Base-by-base conservation (phyloP, 2,329 filamentous ascomycete species). In the Xylariaceae sp. region DNA sequence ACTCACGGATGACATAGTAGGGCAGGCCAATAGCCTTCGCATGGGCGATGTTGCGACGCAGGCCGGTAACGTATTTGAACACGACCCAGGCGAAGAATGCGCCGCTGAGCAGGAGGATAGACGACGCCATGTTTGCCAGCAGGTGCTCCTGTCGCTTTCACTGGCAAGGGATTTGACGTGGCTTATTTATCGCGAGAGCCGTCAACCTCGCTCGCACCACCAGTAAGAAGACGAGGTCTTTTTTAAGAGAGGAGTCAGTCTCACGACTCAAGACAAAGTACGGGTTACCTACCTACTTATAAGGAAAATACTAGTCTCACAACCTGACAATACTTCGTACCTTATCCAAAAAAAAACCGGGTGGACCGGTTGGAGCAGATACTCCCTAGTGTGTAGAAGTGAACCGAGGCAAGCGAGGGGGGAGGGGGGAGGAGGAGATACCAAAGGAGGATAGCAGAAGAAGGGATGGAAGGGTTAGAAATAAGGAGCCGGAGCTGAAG, bases 1-100 rank as follows among this genome's bases (percentile, higher is more conserved):
- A 79, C 81, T 64, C 72, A 86, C 83, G 82, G 44, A 77, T 71
- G 53, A 85, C 67, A 34, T 82, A 69, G 65, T 84, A 86, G 3
- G 76, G 77, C 53, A 85, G 66, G 5, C 80, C 80, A 18, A 75
- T 78, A 52, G 73, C 73, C 70, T 79, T 80, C 4, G 82, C 82
- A 50, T 75, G 74, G 9, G 72, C 73, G 53, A 84, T 77, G 61
- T 82, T 82, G 54, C 66, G 69, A 44, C 66, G 69, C 56, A 82
- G 65, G n/a, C 73, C 72, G 2, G 68, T 64, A 17, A 73, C 47
- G 30, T 64, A 65, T 4, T 61, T 64, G 62, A 73, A 74, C 10
- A 71, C 53, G 30, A 59, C 61, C 61, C 75, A 78, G n/a, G 65
- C 70, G 52, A 74, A 53, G 34, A 69, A 64, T 3, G 72, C 71